Conservation (phyloP, 257 asterid genomes). For the Ehretia macrophylla region DNA sequence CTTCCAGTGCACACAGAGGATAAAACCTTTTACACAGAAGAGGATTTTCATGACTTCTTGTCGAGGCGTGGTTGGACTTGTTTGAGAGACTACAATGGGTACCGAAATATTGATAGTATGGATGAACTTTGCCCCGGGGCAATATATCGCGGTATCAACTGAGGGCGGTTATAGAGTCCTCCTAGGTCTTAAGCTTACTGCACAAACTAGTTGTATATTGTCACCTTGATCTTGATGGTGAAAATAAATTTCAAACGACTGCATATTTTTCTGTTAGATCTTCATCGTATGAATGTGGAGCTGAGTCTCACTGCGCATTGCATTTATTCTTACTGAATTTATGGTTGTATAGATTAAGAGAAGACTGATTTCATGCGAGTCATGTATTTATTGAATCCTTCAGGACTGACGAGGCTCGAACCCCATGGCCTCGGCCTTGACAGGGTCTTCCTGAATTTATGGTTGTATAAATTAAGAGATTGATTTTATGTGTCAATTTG, state of each 20-base stretch:
- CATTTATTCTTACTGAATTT: not conserved
- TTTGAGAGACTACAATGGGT: constrained; percentile 23
- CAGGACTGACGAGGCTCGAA: too few species aligned
- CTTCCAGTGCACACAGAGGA: constrained; percentile 25
- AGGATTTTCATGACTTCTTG: constrained; percentile 22
- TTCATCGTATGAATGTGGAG: not conserved
- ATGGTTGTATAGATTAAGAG: too few species aligned
- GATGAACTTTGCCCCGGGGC: constrained; percentile 25
- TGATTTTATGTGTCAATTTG: too few species aligned
- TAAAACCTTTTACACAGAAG: constrained; percentile 24
- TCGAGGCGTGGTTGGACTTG: constrained; percentile 22
- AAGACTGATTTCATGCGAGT: too few species aligned
- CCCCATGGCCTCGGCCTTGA: too few species aligned
- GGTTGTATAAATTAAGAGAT: too few species aligned
- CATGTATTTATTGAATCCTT: too few species aligned
- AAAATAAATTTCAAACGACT: not conserved
- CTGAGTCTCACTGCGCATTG: not conserved
- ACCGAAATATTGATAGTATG: constrained; percentile 20
- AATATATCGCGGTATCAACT: constrained; percentile 18
- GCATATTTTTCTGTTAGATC: not conserved
- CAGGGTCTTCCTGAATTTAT: too few species aligned
- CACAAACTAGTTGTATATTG: not conserved
- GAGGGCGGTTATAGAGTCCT: not conserved
- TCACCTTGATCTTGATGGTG: not conserved
- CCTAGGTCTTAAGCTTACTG: not conserved